Evolutionary conservation across 257 asterid species (phyloP).

Genomic region (Fraxinus excelsior): DNA sequence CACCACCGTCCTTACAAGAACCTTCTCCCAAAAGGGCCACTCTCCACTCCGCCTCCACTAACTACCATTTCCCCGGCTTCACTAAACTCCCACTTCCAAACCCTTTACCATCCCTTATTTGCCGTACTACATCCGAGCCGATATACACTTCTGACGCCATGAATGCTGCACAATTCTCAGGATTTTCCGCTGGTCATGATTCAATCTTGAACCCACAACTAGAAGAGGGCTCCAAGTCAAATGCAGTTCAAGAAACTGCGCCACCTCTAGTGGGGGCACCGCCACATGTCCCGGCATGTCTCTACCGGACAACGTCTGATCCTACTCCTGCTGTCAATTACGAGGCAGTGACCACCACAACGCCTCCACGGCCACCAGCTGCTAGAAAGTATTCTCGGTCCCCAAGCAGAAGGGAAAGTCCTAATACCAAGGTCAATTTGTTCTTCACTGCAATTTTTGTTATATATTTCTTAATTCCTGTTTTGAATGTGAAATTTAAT

Average conservation of each 20-base stretch:
- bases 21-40: conserved; percentile 31
- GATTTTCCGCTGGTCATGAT: background rate
- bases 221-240: conserved; percentile 18
- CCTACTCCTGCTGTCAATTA: conserved; percentile 29
- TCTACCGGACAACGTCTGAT: conserved; percentile 32
- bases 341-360: conserved; percentile 20
- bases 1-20: conserved; percentile 29
- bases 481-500: background rate
- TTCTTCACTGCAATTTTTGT: background rate
- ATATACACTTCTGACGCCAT: conserved; percentile 20
- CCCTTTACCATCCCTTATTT: conserved; percentile 27
- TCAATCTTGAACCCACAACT: conserved; percentile 9
- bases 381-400: conserved; percentile 25
- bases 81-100: conserved; percentile 28
- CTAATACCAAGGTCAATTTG: conserved; percentile 30
- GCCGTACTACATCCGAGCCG: conserved; percentile 49
- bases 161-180: background rate
- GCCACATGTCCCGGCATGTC: conserved; percentile 9
- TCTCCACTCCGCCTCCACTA: conserved; percentile 17
- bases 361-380: conserved; percentile 34
- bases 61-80: conserved; percentile 22
- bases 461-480: background rate
- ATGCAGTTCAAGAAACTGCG: background rate
- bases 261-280: background rate
- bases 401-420: conserved; percentile 37